phyloP scores from a whole-genome alignment of 495 filamentous ascomycete species.

The Aspergillus taichungensis region DNA sequence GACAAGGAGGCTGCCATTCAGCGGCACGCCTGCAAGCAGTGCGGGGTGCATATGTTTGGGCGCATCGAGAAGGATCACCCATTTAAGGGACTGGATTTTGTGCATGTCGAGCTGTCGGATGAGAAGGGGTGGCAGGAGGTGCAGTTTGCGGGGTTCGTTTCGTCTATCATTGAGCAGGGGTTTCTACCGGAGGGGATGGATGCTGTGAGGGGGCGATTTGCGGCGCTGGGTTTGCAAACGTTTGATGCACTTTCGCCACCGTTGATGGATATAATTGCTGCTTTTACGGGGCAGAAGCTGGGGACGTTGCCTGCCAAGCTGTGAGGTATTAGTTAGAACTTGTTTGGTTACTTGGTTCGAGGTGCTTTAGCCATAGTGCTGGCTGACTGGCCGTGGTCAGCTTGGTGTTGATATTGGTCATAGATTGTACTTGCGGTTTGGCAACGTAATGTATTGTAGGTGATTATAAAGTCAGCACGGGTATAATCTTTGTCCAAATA shows the following conservation, averaged over 20 bases:
- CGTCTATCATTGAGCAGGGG: constrained; percentile 53
- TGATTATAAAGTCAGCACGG: too few relatives aligned
- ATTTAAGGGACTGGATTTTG: constrained; percentile 55
- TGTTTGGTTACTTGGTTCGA: too few relatives aligned
- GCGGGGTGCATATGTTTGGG: constrained; percentile 49
- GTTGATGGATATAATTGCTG: constrained; percentile 51
- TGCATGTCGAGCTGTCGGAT: constrained; percentile 49
- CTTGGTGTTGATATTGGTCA: too few relatives aligned
- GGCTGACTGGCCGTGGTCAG: too few relatives aligned
- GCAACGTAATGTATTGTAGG: too few relatives aligned
- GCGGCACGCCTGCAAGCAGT: constrained; percentile 47
- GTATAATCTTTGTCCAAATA: too few relatives aligned
- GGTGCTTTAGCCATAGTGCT: too few relatives aligned
- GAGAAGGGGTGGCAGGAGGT: constrained; percentile 53
- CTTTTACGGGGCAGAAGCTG: constrained; percentile 40
- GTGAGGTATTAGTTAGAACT: neutral
- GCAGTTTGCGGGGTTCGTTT: constrained; percentile 54
- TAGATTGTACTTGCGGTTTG: too few relatives aligned
- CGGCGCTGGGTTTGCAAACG: constrained; percentile 38
- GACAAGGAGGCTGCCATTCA: constrained; percentile 46
- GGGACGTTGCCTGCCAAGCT: constrained; percentile 11
- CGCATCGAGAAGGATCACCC: constrained; percentile 52
- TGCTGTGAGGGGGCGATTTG: constrained; percentile 40
- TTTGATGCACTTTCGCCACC: constrained; percentile 49
- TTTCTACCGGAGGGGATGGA: constrained; percentile 44